phyloP scores from a whole-genome alignment of 2,329 filamentous ascomycete genomes.

The Diaporthe aspalathi region DNA sequence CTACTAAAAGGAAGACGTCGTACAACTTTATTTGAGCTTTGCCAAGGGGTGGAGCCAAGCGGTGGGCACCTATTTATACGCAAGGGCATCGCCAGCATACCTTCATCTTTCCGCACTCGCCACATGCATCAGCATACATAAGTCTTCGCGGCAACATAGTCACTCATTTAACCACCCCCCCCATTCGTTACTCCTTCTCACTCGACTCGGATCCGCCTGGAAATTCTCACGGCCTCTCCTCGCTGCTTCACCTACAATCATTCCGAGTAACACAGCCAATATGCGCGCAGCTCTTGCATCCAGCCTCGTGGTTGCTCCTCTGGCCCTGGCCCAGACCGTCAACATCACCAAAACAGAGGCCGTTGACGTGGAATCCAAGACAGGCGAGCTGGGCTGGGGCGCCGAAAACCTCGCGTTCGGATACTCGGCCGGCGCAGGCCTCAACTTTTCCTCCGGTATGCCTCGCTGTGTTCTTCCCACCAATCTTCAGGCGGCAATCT shows the following conservation, averaged over 20 bases:
- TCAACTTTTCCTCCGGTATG: slow-evolving; percentile 24
- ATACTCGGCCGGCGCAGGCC: slow-evolving; percentile 20
- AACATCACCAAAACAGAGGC: slow-evolving; percentile 23
- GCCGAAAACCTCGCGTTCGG: slow-evolving; percentile 15
- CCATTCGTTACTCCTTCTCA: background rate
- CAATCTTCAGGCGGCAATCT: no score
- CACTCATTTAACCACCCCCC: background rate
- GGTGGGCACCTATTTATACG: slow-evolving; percentile 18
- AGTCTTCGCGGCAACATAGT: background rate
- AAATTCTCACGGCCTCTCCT: no score
- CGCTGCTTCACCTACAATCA: background rate
- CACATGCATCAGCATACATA: background rate
- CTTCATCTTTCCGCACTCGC: background rate
- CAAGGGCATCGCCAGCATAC: background rate
- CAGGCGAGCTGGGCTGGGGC: slow-evolving; percentile 24
- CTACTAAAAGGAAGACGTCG: background rate
- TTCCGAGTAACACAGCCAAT: background rate
- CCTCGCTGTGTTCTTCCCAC: background rate
- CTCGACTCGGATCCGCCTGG: background rate
- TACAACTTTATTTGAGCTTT: slow-evolving; percentile 12
- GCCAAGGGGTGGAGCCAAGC: slow-evolving; percentile 13
- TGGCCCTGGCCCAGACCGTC: slow-evolving; percentile 6
- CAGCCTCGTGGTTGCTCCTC: slow-evolving; percentile 15
- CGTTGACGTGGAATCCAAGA: slow-evolving; percentile 7
- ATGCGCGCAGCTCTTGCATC: background rate